A percentile compares a stretch with the other conserved stretches of the same genome.
Conservation (phyloP, 2,329 filamentous ascomycete species). For the Fusarium sp. region DNA sequence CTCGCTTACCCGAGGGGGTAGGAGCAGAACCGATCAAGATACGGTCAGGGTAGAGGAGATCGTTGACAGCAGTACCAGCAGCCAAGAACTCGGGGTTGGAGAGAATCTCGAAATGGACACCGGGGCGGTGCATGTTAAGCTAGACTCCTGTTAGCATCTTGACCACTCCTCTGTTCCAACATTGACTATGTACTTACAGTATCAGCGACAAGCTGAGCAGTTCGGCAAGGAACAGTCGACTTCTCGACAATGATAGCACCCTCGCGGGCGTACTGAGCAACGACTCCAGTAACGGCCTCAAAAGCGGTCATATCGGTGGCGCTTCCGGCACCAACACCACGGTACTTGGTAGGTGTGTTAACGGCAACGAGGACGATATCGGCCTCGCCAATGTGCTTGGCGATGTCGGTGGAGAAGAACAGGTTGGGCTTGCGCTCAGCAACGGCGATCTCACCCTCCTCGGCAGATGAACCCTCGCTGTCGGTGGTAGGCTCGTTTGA, state of each 20-base stretch:
- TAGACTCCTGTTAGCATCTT: constrained; percentile 44
- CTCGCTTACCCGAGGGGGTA: constrained; percentile 69
- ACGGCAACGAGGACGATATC: constrained; percentile 82
- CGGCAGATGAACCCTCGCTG: constrained; percentile 49
- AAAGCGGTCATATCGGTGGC: constrained; percentile 80
- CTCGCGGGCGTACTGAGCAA: constrained; percentile 73
- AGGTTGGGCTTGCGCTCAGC: constrained; percentile 71
- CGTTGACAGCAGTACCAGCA: constrained; percentile 79
- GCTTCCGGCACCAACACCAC: constrained; percentile 75
- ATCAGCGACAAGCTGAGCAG: constrained; percentile 75
- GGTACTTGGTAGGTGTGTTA: constrained; percentile 82
- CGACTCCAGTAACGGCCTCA: constrained; percentile 75
- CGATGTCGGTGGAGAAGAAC: constrained; percentile 78
- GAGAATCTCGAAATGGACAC: constrained; percentile 77
- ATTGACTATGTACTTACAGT: constrained; percentile 63
- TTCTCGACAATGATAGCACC: constrained; percentile 85
- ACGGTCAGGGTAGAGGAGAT: constrained; percentile 78
- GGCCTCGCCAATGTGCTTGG: constrained; percentile 71
- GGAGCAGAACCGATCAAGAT: constrained; percentile 79
- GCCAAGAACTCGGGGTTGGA: constrained; percentile 87
- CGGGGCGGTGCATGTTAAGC: constrained; percentile 70
- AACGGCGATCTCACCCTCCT: constrained; percentile 52
- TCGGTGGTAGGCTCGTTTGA: constrained; percentile 53
- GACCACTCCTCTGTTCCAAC: constrained; percentile 1
- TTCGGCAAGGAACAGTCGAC: constrained; percentile 82